These are phyloP conservation scores for Hygrophorus russula DNA, from an alignment of 768 basidiomycete genomes.

Conservation along the genomic window DNA sequence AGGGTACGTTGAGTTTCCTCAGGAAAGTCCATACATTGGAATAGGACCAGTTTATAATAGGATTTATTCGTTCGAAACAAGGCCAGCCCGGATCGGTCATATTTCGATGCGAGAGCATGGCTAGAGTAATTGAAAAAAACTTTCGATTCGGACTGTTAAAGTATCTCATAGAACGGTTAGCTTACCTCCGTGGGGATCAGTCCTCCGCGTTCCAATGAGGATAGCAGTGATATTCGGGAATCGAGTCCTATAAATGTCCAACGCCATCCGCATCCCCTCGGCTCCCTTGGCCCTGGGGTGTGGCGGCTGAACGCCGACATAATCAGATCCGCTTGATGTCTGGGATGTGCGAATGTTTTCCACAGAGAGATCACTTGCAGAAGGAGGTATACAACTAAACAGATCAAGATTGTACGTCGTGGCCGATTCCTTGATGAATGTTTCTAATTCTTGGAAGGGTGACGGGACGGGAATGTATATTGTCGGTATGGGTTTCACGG, in stretches of 20 bases:
- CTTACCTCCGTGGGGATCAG: conserved; percentile 92
- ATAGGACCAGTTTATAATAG: conserved; percentile 95
- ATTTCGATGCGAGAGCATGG: conserved; percentile 56
- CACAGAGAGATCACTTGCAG: conserved; percentile 16
- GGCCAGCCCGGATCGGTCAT: conserved; percentile 92
- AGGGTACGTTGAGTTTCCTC: conserved; percentile 61
- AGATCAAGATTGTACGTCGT: conserved; percentile 66
- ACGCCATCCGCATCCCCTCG: conserved; percentile 69
- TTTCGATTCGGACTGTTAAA: conserved; percentile 1
- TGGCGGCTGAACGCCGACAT: conserved; percentile 14
- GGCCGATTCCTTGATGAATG: conserved; percentile 62
- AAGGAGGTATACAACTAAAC: conserved; percentile 40
- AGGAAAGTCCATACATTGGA: conserved; percentile 84
- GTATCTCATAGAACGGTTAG: conserved; percentile 4
- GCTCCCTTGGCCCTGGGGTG: conserved; percentile 43
- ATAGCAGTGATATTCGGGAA: conserved; percentile 69
- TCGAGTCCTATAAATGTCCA: conserved; percentile 58
- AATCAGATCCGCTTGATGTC: conserved; percentile 12
- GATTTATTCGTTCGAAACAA: conserved; percentile 79
- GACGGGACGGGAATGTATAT: conserved; percentile 88
- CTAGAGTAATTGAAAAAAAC: conserved; percentile 25
- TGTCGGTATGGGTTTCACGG: conserved; percentile 41
- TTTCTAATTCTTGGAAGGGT: conserved; percentile 76
- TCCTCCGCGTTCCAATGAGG: conserved; percentile 77
- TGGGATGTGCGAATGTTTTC: conserved; percentile 30